phyloP scores from a whole-genome alignment of 208 protist species.

The Acanthamoeba triangularis region DNA sequence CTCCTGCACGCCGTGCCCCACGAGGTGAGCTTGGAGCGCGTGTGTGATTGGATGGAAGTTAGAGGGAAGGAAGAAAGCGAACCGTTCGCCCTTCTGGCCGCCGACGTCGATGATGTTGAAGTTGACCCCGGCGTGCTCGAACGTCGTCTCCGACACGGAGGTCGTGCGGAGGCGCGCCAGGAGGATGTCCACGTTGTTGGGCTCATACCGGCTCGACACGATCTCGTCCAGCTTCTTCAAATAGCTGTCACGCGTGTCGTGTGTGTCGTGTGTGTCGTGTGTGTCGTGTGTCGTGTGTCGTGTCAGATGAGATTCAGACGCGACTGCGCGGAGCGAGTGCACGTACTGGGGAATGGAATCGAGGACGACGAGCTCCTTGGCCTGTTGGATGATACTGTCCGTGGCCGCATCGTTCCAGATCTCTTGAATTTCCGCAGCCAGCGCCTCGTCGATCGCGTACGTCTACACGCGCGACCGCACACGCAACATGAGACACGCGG shows the following conservation, averaged over 20 bases:
- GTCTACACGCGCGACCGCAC: not conserved
- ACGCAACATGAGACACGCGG: no score
- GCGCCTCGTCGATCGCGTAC: not conserved
- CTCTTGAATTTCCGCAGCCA: constrained; percentile 76
- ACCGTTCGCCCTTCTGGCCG: constrained; percentile 91
- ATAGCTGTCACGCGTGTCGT: constrained; percentile 90
- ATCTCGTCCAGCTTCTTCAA: constrained; percentile 89
- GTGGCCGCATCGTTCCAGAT: constrained; percentile 88
- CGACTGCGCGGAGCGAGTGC: not conserved
- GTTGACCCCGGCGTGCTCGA: constrained; percentile 86
- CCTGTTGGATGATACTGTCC: constrained; percentile 78
- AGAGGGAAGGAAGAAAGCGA: not conserved
- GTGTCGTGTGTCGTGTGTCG: no score
- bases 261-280: not conserved
- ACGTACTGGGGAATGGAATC: constrained; percentile 89
- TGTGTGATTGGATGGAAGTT: not conserved
- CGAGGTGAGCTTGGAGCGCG: not conserved
- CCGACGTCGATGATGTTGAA: constrained; percentile 94
- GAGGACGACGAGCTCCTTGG: not conserved
- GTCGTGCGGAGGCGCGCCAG: constrained; percentile 90
- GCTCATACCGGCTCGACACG: constrained; percentile 85
- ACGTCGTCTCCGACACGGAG: constrained; percentile 90
- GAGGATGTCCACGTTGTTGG: constrained; percentile 92
- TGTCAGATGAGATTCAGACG: not conserved
- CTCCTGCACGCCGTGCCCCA: constrained; percentile 57